Conservation (phyloP, 2,329 filamentous ascomycete genomes). For the Juglanconis sp. region DNA sequence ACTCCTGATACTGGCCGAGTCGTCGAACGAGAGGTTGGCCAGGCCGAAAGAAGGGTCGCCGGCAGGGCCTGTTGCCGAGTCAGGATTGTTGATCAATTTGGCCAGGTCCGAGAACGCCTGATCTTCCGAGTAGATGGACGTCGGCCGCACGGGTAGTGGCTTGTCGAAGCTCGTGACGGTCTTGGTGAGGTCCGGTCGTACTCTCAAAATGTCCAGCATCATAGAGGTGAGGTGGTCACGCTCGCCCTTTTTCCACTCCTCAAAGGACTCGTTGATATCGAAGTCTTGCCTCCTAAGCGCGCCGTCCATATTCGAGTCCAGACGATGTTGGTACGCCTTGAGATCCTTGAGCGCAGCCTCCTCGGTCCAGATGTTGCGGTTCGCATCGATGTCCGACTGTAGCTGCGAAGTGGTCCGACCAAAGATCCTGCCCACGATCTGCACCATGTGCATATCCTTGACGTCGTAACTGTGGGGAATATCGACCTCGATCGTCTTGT, state of each 20-base stretch:
- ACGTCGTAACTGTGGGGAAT: constrained; percentile 86
- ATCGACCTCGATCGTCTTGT: constrained; percentile 73
- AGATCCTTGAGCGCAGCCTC: constrained; percentile 86
- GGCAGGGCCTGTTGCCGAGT: constrained; percentile 36
- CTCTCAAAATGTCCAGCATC: constrained; percentile 86
- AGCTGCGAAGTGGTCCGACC: constrained; percentile 74
- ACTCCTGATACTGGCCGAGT: constrained; percentile 47
- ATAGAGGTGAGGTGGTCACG: constrained; percentile 83
- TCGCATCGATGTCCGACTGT: constrained; percentile 81
- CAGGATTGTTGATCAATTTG: constrained; percentile 47
- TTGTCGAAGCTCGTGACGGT: constrained; percentile 61
- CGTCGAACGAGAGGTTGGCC: constrained; percentile 60
- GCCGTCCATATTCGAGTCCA: constrained; percentile 74
- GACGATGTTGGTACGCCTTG: constrained; percentile 86
- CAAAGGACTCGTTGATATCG: constrained; percentile 82
- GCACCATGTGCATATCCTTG: constrained; percentile 94
- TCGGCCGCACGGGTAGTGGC: constrained; percentile 53
- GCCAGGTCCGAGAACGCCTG: constrained; percentile 51
- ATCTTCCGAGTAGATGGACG: constrained; percentile 45
- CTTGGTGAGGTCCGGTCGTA: constrained; percentile 81
- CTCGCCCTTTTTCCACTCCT: constrained; percentile 89
- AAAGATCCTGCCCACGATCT: constrained; percentile 83
- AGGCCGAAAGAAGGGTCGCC: constrained; percentile 69
- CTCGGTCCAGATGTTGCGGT: constrained; percentile 82
- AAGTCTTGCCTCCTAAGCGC: constrained; percentile 85